Evolutionary conservation across 1,284 basidiomycete species (phyloP).

Genomic region (Sporisorium iseilematis-ciliati): DNA sequence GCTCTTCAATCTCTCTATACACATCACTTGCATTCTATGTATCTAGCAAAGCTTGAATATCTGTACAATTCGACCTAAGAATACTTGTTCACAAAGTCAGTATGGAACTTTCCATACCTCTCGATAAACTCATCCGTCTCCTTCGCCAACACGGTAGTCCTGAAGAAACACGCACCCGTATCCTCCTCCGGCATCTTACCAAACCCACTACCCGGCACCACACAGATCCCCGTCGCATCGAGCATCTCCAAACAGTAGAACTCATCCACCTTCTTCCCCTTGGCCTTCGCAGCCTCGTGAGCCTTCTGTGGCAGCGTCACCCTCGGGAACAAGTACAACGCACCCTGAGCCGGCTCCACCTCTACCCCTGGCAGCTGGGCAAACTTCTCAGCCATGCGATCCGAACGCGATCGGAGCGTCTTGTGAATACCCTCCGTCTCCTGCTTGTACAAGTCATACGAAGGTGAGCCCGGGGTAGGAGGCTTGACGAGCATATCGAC

Average conservation of each 20-base stretch:
- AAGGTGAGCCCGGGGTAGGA: conserved; percentile 54
- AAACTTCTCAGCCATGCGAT: conserved; percentile 61
- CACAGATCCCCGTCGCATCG: conserved; percentile 67
- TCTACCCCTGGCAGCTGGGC: conserved; percentile 56
- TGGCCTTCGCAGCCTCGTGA: conserved; percentile 54
- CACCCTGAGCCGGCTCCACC: conserved; percentile 76
- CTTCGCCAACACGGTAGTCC: conserved; percentile 67
- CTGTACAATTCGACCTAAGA: not conserved
- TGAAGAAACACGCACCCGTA: conserved; percentile 58
- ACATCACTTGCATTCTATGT: not conserved
- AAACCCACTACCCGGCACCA: conserved; percentile 67
- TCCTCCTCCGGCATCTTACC: conserved; percentile 57
- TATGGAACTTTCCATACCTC: conserved; percentile 64
- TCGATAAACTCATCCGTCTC: conserved; percentile 67
- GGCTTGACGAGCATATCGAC: conserved; percentile 68
- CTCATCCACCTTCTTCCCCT: conserved; percentile 64
- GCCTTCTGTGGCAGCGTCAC: conserved; percentile 74
- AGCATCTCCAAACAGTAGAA: conserved; percentile 66
- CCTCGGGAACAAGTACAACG: conserved; percentile 86
- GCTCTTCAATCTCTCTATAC: not conserved
- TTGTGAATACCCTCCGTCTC: conserved; percentile 57
- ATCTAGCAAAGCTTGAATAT: not conserved
- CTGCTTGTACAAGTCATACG: conserved; percentile 58
- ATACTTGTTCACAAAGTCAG: conserved; percentile 55
- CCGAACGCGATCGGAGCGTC: conserved; percentile 56